Percentiles rank a stretch among this genome's conserved stretches.
Conservation (phyloP, 176 grass and related monocot species). For the Thinopyrum elongatum region DNA sequence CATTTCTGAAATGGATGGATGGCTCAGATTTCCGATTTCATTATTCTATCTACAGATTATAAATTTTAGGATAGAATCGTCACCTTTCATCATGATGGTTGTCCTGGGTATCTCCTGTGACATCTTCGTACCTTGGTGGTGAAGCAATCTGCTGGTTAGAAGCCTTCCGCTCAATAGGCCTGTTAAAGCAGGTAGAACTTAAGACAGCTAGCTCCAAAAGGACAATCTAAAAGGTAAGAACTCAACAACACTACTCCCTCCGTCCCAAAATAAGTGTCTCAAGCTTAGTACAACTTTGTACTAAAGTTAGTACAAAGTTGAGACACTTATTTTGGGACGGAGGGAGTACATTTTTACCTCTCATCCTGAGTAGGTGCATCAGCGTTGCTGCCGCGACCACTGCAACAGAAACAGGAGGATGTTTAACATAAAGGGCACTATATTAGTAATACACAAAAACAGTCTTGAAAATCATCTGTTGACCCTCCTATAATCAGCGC, state of each 20-base stretch:
- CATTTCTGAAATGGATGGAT: constrained; percentile 56
- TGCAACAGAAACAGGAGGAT: constrained; percentile 30
- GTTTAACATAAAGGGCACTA: not conserved
- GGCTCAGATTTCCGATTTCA: constrained; percentile 24
- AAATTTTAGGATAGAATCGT: not conserved
- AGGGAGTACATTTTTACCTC: constrained; percentile 62
- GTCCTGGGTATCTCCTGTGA: constrained; percentile 44
- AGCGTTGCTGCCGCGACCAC: constrained; percentile 59
- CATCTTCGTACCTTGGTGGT: constrained; percentile 85
- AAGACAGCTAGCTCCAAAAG: constrained; percentile 20
- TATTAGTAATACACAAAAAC: not conserved
- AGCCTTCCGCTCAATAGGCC: constrained; percentile 63
- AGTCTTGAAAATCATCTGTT: constrained; percentile 4
- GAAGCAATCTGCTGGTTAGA: constrained; percentile 75
- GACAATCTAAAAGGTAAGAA: constrained; percentile 6
- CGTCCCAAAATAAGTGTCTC: too few relatives aligned
- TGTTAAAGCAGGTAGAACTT: constrained; percentile 28
- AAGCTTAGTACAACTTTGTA: too few relatives aligned
- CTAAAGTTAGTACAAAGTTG: too few relatives aligned
- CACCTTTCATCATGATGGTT: constrained; percentile 62
- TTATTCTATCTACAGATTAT: constrained; percentile 13
- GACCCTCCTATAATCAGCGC: not conserved
- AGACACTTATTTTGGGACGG: too few relatives aligned
- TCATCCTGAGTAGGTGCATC: constrained; percentile 67
- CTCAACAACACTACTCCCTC: not conserved